phyloP scores from a whole-genome alignment of 1,284 basidiomycete genomes.

The Athelia psychrophila region DNA sequence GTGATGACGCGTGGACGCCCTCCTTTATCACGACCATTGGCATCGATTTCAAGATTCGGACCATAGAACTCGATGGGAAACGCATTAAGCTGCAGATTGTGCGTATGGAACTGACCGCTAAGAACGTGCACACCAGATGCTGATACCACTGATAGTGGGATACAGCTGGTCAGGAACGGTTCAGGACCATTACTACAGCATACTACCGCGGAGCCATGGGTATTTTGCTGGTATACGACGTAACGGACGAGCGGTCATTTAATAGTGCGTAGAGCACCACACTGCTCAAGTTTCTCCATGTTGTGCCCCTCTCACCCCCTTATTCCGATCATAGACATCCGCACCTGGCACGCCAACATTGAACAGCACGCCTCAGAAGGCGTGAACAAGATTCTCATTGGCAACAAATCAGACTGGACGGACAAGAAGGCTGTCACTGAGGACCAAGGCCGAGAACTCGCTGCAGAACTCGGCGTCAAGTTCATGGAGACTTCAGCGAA shows the following conservation, averaged over 20 bases:
- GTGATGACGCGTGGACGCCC: slow-evolving; percentile 99
- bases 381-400: slow-evolving; percentile 98
- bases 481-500: slow-evolving; percentile 99
- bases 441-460: slow-evolving; percentile 81
- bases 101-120: slow-evolving; percentile 29
- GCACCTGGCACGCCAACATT: slow-evolving; percentile 98
- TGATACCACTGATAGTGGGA: slow-evolving; percentile 75
- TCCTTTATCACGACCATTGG: slow-evolving; percentile 99
- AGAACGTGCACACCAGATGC: too few species aligned
- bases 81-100: slow-evolving; percentile 97
- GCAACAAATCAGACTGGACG: slow-evolving; percentile 99
- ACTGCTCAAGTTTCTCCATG: background rate
- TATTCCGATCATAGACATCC: slow-evolving; percentile 70
- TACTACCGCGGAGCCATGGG: slow-evolving; percentile 99
- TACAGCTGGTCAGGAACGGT: slow-evolving; percentile 98
- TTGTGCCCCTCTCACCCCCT: slow-evolving; percentile 2
- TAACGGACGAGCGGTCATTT: slow-evolving; percentile 97
- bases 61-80: slow-evolving; percentile 95
- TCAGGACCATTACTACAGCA: slow-evolving; percentile 99
- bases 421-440: slow-evolving; percentile 93
- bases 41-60: slow-evolving; percentile 95
- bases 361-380: slow-evolving; percentile 99
- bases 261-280: slow-evolving; percentile 67
- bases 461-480: slow-evolving; percentile 86
- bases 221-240: slow-evolving; percentile 97